A percentile compares a stretch with the other conserved stretches of the same genome.
phyloP scores from a whole-genome alignment of 768 basidiomycete genomes.

The Pilatotrama ljubarskyi region DNA sequence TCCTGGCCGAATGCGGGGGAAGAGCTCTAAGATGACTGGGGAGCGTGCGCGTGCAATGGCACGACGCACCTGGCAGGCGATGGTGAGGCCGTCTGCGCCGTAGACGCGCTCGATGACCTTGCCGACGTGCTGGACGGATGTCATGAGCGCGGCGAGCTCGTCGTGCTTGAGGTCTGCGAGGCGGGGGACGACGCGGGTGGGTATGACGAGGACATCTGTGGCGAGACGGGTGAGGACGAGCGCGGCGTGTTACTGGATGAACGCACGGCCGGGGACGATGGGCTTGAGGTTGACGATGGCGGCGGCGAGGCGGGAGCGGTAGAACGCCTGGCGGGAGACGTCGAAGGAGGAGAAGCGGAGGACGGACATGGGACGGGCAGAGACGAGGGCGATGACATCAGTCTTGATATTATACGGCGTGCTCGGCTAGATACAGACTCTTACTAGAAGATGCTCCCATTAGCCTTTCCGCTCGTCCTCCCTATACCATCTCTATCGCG shows the following conservation, averaged over 20 bases:
- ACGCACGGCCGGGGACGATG: slow-evolving; percentile 90
- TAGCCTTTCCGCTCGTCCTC: not conserved
- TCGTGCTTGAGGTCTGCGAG: slow-evolving; percentile 46
- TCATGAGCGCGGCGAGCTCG: slow-evolving; percentile 82
- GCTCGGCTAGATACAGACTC: not conserved
- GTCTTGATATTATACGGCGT: not conserved
- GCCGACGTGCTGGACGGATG: slow-evolving; percentile 77
- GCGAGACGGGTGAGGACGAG: slow-evolving; percentile 30
- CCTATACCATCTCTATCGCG: not conserved
- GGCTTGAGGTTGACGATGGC: slow-evolving; percentile 96
- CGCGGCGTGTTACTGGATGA: not conserved
- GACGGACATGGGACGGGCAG: slow-evolving; percentile 20
- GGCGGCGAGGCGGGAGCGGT: slow-evolving; percentile 64
- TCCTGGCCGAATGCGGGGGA: slow-evolving; percentile 50
- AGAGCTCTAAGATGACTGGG: not conserved
- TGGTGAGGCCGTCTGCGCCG: slow-evolving; percentile 77
- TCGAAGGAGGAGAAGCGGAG: slow-evolving; percentile 79
- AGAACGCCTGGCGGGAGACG: slow-evolving; percentile 75
- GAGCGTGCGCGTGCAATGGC: not conserved
- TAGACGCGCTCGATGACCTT: slow-evolving; percentile 79
- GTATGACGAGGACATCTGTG: slow-evolving; percentile 57
- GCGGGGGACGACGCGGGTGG: slow-evolving; percentile 49
- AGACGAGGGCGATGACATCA: slow-evolving; percentile 15
- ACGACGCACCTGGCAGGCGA: slow-evolving; percentile 74
- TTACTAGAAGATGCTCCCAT: not conserved